Evolutionary conservation across 805 yeast species (phyloP).

Genomic region (Teunomyces stri): DNA sequence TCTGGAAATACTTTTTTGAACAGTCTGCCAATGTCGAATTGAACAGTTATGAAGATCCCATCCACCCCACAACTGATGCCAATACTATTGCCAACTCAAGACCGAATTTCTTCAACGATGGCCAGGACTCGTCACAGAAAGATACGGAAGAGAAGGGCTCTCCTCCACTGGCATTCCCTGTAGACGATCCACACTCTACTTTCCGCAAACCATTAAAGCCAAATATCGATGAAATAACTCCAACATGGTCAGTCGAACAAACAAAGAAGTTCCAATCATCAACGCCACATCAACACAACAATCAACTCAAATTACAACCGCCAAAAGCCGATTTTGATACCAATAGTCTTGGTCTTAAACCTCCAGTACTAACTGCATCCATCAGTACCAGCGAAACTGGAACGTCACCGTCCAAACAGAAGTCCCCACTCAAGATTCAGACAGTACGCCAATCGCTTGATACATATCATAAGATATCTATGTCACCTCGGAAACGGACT

Average conservation of each 20-base stretch:
- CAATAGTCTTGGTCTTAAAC: slow-evolving; percentile 21
- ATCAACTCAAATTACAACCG: slow-evolving; percentile 10
- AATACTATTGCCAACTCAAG: slow-evolving; percentile 20
- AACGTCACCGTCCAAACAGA: slow-evolving; percentile 2
- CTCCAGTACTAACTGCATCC: slow-evolving; percentile 13
- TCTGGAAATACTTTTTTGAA: slow-evolving; percentile 79
- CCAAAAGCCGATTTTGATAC: slow-evolving; percentile 6
- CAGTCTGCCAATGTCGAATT: slow-evolving; percentile 67
- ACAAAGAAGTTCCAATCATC: slow-evolving; percentile 21
- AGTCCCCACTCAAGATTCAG: slow-evolving; percentile 19
- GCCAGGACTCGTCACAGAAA: slow-evolving; percentile 14
- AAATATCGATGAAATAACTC: slow-evolving; percentile 25
- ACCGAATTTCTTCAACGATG: slow-evolving; percentile 10
- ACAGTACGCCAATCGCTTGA: slow-evolving; percentile 33
- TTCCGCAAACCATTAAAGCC: slow-evolving; percentile 20
- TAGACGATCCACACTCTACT: slow-evolving; percentile 3
- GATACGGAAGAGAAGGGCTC: slow-evolving; percentile 10
- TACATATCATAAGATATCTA: slow-evolving; percentile 26
- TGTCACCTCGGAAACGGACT: slow-evolving; percentile 32
- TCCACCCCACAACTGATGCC: slow-evolving; percentile 18
- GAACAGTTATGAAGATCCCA: slow-evolving; percentile 48
- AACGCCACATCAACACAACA: slow-evolving; percentile 24
- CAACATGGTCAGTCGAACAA: slow-evolving; percentile 35
- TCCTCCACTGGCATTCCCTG: not conserved
- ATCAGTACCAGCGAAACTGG: slow-evolving; percentile 3